Evolutionary conservation across 2,329 filamentous ascomycete species (phyloP), one percentile per base, ranked within the genome.

Genomic region (Neonectria ditissima): DNA sequence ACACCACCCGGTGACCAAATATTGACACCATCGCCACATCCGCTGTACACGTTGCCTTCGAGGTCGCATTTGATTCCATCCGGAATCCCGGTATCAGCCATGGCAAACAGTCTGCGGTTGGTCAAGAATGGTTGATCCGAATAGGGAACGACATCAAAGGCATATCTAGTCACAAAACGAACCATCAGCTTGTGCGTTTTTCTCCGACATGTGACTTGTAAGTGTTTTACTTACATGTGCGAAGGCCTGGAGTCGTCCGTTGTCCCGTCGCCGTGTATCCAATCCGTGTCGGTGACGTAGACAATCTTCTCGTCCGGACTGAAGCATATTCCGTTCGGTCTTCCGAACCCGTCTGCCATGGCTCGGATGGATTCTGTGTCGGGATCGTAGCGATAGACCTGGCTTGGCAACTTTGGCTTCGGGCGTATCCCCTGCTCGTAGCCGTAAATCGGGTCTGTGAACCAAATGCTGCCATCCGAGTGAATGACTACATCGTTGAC

Each of bases 31-130:
- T 85, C 83, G 2, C 81, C 82, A 51, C 80, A 83, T 3, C 82
- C 83, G 32, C 80, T 76, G 72, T 84, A 86, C 0, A 86, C 80
- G 56, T 85, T 84, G 1, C 83, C 84, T 5, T 78, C 55, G 0
- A 77, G 65, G 52, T 84, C 83, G 59, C 79, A 82, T 59, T 83
- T 83, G 59, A 85, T 82, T n/a, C 77, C 80, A 63, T 77, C 82
- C 0, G 85, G 85, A 3, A 84, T 77, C 0, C 83, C 83, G 0
- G 70, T 76, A 43, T 83, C 80, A 1, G 82, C 81, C 71, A 83
- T 81, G 2, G 83, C 82, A 62, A 88, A 87, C 0, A 87, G 70
- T 30, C 84, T 78, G 16, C 80, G 78, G 67, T 86, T 86, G 1
- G 67, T 73, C 24, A 87, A 73, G 45, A 82, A 81, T 0, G 80